Percentiles rank a stretch among this genome's conserved stretches.
Conservation (phyloP, 805 yeast genomes). For the Metschnikowia proteae region DNA sequence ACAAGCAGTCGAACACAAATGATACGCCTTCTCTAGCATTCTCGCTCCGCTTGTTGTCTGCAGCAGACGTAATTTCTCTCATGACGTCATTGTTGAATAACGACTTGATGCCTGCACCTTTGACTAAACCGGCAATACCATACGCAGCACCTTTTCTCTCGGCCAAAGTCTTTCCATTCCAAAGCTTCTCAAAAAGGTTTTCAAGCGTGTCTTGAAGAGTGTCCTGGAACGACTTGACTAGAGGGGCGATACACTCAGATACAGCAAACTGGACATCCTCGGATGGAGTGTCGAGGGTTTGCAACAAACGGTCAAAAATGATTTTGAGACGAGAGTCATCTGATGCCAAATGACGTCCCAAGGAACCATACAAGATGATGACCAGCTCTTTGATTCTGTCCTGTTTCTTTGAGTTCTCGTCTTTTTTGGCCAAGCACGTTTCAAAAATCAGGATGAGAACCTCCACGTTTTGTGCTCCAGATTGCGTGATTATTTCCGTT, state of each 20-base stretch:
- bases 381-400: conserved; percentile 72
- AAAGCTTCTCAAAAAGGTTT: conserved; percentile 54
- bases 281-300: conserved; percentile 80
- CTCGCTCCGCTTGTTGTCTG: conserved; percentile 79
- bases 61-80: conserved; percentile 70
- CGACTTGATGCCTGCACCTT: conserved; percentile 82
- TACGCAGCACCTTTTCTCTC: conserved; percentile 92
- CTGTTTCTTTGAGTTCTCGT: conserved; percentile 45
- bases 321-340: conserved; percentile 62
- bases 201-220: conserved; percentile 55
- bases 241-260: conserved; percentile 80
- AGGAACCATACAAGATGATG: conserved; percentile 83
- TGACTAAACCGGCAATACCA: conserved; percentile 90
- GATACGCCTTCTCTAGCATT: conserved; percentile 83
- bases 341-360: conserved; percentile 76
- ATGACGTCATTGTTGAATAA: conserved; percentile 74
- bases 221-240: conserved; percentile 56
- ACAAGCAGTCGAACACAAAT: conserved; percentile 78
- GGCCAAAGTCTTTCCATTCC: conserved; percentile 44
- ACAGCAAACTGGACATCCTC: conserved; percentile 88
- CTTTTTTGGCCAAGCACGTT: conserved; percentile 50
- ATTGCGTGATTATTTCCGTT: conserved; percentile 57
- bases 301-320: conserved; percentile 65
- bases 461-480: conserved; percentile 69
- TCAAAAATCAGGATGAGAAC: conserved; percentile 80